Base-by-base conservation (phyloP, 208 protist genomes). In the Trypanosoma boissoni region DNA sequence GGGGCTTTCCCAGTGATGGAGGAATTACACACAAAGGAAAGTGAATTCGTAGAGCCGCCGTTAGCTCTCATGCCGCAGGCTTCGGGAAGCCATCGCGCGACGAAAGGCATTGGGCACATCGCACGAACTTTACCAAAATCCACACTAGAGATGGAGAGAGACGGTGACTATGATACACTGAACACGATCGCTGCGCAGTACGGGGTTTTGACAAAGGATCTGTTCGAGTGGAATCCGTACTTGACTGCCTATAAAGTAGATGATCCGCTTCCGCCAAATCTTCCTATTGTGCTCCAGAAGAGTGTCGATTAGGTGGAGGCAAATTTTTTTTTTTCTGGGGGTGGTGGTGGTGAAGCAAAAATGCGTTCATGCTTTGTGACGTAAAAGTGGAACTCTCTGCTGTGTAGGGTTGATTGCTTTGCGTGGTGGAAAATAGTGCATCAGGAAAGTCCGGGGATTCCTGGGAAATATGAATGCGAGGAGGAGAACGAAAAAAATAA, bases 171-270 rank as follows among this genome's bases (percentile, higher is more conserved):
- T 55, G 86, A 92, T 45, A 92, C 86, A 5, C 60, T 92, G 23
- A 65, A 58, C 27, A 72, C 78, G 18, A 92, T 92, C 43, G 68
- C 79, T 4, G 43, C 58, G 2, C 50, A 74, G 21, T 86, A 90
- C 68, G 58, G 65, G 10, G 51, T 86, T 18, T 54, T 66, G 3
- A 68, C 88, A 14, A 62, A 72, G 16, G 54, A 68, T 3, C 58
- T 92, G 10, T n/a, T 88, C 16, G 36, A 69, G 50, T 90, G 74
- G 69, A 92, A 92, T 46, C 79, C 80, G 18, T 87, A 80, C 46
- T 51, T 92, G 39, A 63, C 55, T 49, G 61, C 46, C 28, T 92
- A 88, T 66, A 49, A 24, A 6, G 32, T 67, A 3, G 67, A 71
- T 42, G 82, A 89, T 28, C 80, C 86, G 16, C 68, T 92, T 37